Percentiles rank a stretch among this genome's conserved stretches.
phyloP scores from a whole-genome alignment of 2,329 filamentous ascomycete genomes.

The Ophiostoma montium region DNA sequence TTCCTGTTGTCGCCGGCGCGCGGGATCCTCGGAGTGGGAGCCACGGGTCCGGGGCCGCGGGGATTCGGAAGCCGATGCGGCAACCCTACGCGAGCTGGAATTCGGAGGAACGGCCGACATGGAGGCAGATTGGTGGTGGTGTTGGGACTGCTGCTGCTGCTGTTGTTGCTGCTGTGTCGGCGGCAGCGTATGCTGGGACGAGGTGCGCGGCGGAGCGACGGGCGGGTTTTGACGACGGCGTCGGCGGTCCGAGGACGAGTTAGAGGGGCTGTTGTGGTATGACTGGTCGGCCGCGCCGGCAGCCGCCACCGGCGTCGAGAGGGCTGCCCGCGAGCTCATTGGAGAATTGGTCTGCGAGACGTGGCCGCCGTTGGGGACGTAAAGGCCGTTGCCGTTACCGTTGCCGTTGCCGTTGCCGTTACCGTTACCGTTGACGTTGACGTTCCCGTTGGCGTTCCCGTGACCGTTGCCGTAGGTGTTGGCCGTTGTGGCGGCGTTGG shows the following conservation, averaged over 20 bases:
- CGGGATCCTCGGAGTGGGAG: constrained; percentile 21
- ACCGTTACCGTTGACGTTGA: constrained; percentile 12
- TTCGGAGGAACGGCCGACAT: neutral
- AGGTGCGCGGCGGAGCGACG: constrained; percentile 66
- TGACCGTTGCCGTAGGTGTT: constrained; percentile 37
- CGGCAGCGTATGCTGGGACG: constrained; percentile 34
- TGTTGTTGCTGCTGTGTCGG: constrained; percentile 6
- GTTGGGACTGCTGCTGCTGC: constrained; percentile 2
- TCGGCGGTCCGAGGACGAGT: constrained; percentile 34
- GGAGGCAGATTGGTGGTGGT: constrained; percentile 9
- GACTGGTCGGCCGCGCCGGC: constrained; percentile 24
- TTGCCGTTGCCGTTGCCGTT: constrained; percentile 21
- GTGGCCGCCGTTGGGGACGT: constrained; percentile 17
- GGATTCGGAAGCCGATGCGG: constrained; percentile 18
- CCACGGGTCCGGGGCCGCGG: constrained; percentile 16
- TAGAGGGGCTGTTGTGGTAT: constrained; percentile 12
- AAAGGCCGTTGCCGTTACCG: constrained; percentile 12
- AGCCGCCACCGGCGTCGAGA: constrained; percentile 25
- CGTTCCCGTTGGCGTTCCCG: constrained; percentile 21
- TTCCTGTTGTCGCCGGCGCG: constrained; percentile 26
- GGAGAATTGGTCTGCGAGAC: constrained; percentile 23
- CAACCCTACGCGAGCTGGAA: constrained; percentile 30
- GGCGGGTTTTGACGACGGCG: constrained; percentile 48
- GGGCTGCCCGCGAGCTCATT: constrained; percentile 34
- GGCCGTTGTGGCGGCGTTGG: constrained; percentile 36